Conservation (phyloP, 495 filamentous ascomycete genomes). For the Aspergillus campestris region DNA sequence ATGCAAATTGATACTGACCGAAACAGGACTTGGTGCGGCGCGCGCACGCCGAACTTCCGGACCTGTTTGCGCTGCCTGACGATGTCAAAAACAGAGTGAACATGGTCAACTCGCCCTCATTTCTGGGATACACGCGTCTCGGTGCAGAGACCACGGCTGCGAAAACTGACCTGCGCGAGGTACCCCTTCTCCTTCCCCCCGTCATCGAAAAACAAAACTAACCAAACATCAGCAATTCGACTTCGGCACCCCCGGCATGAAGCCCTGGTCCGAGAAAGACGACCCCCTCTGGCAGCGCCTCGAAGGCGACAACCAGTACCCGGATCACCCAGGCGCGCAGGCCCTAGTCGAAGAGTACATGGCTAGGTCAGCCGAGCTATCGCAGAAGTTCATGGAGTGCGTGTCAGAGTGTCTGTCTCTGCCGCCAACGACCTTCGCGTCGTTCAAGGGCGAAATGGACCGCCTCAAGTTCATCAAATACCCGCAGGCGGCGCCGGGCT, state of each 20-base stretch:
- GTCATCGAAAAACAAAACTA: not conserved
- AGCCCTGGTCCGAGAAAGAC: slow-evolving; percentile 39
- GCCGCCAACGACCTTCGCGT: slow-evolving; percentile 61
- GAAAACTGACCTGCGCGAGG: slow-evolving; percentile 35
- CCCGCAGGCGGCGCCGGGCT: slow-evolving; percentile 57
- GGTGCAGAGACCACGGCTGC: slow-evolving; percentile 41
- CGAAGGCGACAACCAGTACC: slow-evolving; percentile 42
- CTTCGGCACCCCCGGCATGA: slow-evolving; percentile 32
- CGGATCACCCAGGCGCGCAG: slow-evolving; percentile 51
- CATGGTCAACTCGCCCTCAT: slow-evolving; percentile 72
- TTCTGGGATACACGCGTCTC: slow-evolving; percentile 42
- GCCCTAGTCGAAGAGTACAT: slow-evolving; percentile 76
- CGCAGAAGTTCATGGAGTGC: slow-evolving; percentile 63
- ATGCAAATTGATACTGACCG: slow-evolving; percentile 20
- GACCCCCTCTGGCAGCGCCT: slow-evolving; percentile 66
- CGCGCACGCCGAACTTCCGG: slow-evolving; percentile 61
- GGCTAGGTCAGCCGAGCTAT: slow-evolving; percentile 56
- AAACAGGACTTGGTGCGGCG: slow-evolving; percentile 54
- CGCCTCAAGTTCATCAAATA: slow-evolving; percentile 94
- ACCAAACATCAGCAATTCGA: slow-evolving; percentile 30
- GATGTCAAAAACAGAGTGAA: slow-evolving; percentile 74
- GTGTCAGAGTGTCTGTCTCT: slow-evolving; percentile 81
- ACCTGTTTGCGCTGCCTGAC: slow-evolving; percentile 70
- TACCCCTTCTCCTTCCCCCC: slow-evolving; percentile 1
- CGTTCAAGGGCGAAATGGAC: slow-evolving; percentile 81